phyloP scores from a whole-genome alignment of 2,329 filamentous ascomycete genomes.

The Rugonectria rugulosa region DNA sequence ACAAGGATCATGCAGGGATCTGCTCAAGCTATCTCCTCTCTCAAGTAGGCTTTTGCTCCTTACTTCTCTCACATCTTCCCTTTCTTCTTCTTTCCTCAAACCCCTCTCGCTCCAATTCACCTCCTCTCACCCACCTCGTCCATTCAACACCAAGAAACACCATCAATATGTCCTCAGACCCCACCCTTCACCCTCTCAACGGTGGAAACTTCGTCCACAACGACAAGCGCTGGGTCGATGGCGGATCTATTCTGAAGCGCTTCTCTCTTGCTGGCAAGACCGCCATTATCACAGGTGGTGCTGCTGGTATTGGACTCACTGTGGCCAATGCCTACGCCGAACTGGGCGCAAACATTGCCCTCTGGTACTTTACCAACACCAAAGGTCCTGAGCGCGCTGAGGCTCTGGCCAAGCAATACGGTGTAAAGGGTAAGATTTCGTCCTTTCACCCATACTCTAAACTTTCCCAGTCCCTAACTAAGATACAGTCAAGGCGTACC shows the following conservation, averaged over 20 bases:
- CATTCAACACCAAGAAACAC: background rate
- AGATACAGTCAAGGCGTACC: slow-evolving; percentile 64
- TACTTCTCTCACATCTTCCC: background rate
- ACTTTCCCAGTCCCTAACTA: slow-evolving; percentile 30
- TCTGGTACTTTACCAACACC: slow-evolving; percentile 73
- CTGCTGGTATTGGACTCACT: slow-evolving; percentile 68
- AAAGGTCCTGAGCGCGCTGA: slow-evolving; percentile 65
- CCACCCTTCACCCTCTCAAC: slow-evolving; percentile 31
- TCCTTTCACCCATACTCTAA: slow-evolving; percentile 5
- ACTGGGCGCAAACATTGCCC: slow-evolving; percentile 71
- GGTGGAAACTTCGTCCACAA: slow-evolving; percentile 38
- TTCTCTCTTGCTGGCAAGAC: slow-evolving; percentile 74
- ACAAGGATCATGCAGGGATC: background rate
- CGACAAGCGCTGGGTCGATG: slow-evolving; percentile 31
- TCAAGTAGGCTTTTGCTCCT: background rate
- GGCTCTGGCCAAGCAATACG: slow-evolving; percentile 67
- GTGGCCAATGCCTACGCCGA: slow-evolving; percentile 70
- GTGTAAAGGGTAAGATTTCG: slow-evolving; percentile 63
- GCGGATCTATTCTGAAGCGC: slow-evolving; percentile 37
- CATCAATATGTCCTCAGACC: slow-evolving; percentile 1
- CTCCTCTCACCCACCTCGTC: background rate
- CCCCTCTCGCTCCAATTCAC: no score
- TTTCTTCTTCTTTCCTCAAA: background rate
- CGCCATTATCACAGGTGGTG: slow-evolving; percentile 71
- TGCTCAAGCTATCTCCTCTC: background rate